Base-by-base conservation (phyloP, 1,284 basidiomycete species). In the Microbotryum silenes-acaulis region DNA sequence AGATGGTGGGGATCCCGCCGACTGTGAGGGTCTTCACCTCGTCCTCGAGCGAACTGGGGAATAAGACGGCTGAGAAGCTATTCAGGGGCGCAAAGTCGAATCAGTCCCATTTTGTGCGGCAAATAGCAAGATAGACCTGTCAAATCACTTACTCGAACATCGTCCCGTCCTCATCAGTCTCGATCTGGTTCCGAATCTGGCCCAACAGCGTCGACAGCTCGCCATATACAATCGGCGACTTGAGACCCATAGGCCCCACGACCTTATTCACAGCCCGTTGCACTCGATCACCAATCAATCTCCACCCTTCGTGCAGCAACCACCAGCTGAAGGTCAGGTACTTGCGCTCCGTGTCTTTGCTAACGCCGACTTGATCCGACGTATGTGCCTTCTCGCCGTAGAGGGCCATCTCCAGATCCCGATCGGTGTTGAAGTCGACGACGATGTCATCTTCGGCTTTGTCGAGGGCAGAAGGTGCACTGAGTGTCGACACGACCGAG, bases 251-350 rank as follows among this genome's bases (percentile, higher is more conserved):
- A 0, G 82, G 82, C 62, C 87, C 84, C 64, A 93, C 86, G 0
- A 87, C 85, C 57, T 86, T 85, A 71, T 90, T 85, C 0, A 91
- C 88, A 0, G 83, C 87, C 50, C 80, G 77, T 65, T 84, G 76
- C 1, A 91, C 86, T 25, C 86, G 78, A 66, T 85, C 83, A 1
- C 83, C 83, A 0, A 93, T 80, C 59, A 86, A 83, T 70, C 86
- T 86, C 89, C 91, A 93, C 0, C 91, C 91, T 4, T 88, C 85
- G 71, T 94, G 86, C 59, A 94, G 73, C 53, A 93, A 80, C 89
- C 90, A 93, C 88, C 90, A 94, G 56, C 84, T 88, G 65, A 92
- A 82, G 0, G 88, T 91, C 60, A 94, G 78, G 72, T 85, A 93
- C 71, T 85, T 85, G 64, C 82, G 78, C 75, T 92, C 88, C 1